Conservation (phyloP, 306 rosid species). For the Astragalus glycyphyllos region DNA sequence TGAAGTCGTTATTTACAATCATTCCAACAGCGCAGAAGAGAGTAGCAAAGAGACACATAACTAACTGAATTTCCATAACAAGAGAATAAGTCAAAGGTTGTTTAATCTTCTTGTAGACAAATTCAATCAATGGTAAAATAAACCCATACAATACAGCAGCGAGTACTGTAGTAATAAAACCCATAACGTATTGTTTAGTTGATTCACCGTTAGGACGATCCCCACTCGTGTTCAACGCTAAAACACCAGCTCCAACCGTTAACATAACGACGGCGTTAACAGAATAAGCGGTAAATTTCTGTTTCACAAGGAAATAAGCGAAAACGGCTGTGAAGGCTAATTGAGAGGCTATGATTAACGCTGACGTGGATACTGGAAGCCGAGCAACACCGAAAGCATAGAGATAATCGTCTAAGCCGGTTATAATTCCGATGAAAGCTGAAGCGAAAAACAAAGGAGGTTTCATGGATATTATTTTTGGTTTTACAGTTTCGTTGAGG, state of each 20-base stretch:
- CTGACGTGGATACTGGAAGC: constrained; percentile 68
- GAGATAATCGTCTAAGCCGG: constrained; percentile 70
- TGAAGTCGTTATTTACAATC: constrained; percentile 72
- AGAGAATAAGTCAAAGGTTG: constrained; percentile 65
- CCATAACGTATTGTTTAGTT: constrained; percentile 51
- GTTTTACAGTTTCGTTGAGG: not conserved
- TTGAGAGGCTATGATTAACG: constrained; percentile 66
- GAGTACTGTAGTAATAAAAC: constrained; percentile 61
- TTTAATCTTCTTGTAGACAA: constrained; percentile 60
- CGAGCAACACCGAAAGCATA: constrained; percentile 71
- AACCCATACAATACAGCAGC: constrained; percentile 77
- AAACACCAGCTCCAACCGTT: constrained; percentile 62
- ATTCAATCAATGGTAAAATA: constrained; percentile 69
- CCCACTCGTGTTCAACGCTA: constrained; percentile 63
- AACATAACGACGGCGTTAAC: constrained; percentile 69
- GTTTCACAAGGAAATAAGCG: constrained; percentile 55
- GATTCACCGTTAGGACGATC: constrained; percentile 82
- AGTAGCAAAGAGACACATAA: constrained; percentile 64
- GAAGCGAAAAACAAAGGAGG: constrained; percentile 52
- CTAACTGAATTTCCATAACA: constrained; percentile 82
- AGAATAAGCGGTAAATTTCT: constrained; percentile 63
- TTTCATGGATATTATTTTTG: constrained; percentile 42
- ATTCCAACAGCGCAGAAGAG: constrained; percentile 67
- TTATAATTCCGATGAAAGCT: constrained; percentile 55
- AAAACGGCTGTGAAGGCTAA: constrained; percentile 74